phyloP scores from a whole-genome alignment of 257 asterid species.

The Salvia splendens region DNA sequence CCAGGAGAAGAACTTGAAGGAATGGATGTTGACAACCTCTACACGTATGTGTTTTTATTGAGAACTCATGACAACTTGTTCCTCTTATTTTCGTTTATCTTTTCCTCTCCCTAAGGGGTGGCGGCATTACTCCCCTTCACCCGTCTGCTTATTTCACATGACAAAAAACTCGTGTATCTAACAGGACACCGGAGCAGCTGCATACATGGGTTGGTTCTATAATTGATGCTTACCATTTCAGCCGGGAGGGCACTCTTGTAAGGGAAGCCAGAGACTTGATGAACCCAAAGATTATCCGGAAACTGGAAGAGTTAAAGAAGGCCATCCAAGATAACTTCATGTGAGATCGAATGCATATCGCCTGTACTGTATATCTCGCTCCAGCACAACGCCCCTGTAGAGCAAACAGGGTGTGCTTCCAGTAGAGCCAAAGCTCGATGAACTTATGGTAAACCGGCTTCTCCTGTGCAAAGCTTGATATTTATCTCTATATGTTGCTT shows the following conservation, averaged over 20 bases:
- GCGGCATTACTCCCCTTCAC: too few relatives aligned
- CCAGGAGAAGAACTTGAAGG: slow-evolving; percentile 92
- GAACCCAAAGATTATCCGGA: slow-evolving; percentile 68
- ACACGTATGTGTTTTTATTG: slow-evolving; percentile 55
- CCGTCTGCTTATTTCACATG: not conserved
- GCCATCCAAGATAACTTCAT: slow-evolving; percentile 72
- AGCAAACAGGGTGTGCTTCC: not conserved
- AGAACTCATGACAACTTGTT: too few relatives aligned
- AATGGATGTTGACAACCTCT: slow-evolving; percentile 64
- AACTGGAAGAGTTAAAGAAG: slow-evolving; percentile 67
- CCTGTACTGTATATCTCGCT: not conserved
- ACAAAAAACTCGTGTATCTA: not conserved
- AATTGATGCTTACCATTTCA: slow-evolving; percentile 75
- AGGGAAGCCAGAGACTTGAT: slow-evolving; percentile 83
- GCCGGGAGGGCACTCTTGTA: slow-evolving; percentile 78
- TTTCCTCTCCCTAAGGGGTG: not conserved
- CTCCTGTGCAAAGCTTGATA: not conserved
- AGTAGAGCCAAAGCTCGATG: not conserved
- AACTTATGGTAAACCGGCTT: not conserved
- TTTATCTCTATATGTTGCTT: too few relatives aligned
- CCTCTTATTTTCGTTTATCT: not conserved
- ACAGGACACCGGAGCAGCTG: slow-evolving; percentile 82
- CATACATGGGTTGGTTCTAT: slow-evolving; percentile 64
- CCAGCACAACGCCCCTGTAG: not conserved
- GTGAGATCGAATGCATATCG: slow-evolving; percentile 41